Base-by-base conservation (phyloP, 768 basidiomycete genomes). In the Tricholoma flavovirens region DNA sequence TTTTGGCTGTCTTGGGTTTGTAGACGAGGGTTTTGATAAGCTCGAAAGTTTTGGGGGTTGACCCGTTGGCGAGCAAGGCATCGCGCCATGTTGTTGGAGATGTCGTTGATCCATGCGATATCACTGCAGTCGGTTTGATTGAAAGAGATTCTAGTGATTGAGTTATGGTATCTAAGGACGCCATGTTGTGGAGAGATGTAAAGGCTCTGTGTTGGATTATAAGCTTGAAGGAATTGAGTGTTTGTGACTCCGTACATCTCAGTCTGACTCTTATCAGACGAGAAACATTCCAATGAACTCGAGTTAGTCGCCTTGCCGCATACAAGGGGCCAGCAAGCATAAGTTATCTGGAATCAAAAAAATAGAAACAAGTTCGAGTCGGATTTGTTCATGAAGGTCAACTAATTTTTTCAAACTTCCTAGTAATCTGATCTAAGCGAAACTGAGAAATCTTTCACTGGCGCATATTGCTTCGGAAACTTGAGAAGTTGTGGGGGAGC, bases 1-100 rank as follows among this genome's bases (percentile, higher is more conserved):
- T 81, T 70, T 97, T 97, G n/a, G 93, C 88, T 2, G 93, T 93
- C 73, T 95, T 95, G 30, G 94, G 94, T 69, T 98, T 98, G 86
- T 92, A 96, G 55, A 96, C 87, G 62, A 95, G 86, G 49, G 88
- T 90, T 71, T 93, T 94, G 68, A 89, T 80, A 63, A 91, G 78
- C 68, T 89, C 83, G 65, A 87, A 90, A 14, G 76, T 75, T 48
- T 72, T 73, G 1, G 87, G 85, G 21, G 78, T 73, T 11, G 78
- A 72, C 36, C 78, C 61, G 51, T 72, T 69, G 6, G 80, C 75
- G 58, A 79, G 75, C 63, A 97, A 72, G 43, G 86, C 82, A 43
- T 85, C 85, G 60, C 82, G 83, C 93, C 93, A 96, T 45, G 83
- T 72, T 0, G 82, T 78, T 1, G 88, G 91, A 45, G 88, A 89